Conservation (phyloP, 2,329 filamentous ascomycete genomes). For the Aspergillus thermomutatus region DNA sequence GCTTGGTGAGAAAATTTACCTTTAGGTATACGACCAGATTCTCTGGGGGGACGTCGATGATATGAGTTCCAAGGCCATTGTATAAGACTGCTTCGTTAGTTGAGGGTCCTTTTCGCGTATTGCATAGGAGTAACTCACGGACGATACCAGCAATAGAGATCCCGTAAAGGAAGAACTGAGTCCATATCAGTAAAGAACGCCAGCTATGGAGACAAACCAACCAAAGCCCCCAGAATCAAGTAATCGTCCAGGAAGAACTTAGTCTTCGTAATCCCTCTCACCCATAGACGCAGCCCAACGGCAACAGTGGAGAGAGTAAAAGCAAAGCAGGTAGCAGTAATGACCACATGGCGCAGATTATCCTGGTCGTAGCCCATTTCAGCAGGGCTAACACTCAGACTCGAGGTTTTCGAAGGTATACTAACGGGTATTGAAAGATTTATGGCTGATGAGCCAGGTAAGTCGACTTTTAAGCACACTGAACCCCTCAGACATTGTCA, state of each 20-base stretch:
- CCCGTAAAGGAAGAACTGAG: slow-evolving; percentile 21
- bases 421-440: no score
- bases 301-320: slow-evolving; percentile 21
- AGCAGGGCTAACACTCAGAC: no score
- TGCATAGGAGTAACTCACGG: slow-evolving; percentile 11
- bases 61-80: slow-evolving; percentile 22
- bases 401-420: no score
- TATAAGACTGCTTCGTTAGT: slow-evolving; percentile 17
- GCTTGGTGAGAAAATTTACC: no score
- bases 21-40: slow-evolving; percentile 21
- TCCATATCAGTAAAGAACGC: slow-evolving; percentile 10
- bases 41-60: slow-evolving; percentile 13
- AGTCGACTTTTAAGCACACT: no score
- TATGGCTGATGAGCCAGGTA: no score
- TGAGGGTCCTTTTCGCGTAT: not conserved
- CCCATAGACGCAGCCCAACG: slow-evolving; percentile 17
- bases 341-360: slow-evolving; percentile 25
- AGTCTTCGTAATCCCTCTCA: slow-evolving; percentile 15
- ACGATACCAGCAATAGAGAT: slow-evolving; percentile 22
- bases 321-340: slow-evolving; percentile 23
- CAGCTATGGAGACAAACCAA: slow-evolving; percentile 5
- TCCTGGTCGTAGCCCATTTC: slow-evolving; percentile 17
- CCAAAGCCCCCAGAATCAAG: slow-evolving; percentile 10
- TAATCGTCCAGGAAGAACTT: slow-evolving; percentile 13
- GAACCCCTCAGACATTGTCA: no score